Percentiles rank a stretch among this genome's conserved stretches.
phyloP scores from a whole-genome alignment of 1,139 yeast genomes.

The Yamadazyma spencermartinsiae region DNA sequence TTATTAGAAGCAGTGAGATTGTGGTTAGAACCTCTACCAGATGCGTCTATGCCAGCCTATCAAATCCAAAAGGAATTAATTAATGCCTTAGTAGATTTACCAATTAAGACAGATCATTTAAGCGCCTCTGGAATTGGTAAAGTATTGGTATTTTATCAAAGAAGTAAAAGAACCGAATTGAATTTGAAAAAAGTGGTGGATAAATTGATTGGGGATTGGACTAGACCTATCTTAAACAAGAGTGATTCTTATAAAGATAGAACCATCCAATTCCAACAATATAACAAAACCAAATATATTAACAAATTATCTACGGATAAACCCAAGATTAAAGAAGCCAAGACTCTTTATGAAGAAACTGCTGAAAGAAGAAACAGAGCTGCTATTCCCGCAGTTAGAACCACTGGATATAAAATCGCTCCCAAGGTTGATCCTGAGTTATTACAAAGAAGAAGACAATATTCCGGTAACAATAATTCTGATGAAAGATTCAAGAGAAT shows the following conservation, averaged over 20 bases:
- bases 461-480: constrained; percentile 49
- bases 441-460: constrained; percentile 32
- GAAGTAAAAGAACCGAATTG: constrained; percentile 87
- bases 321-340: constrained; percentile 38
- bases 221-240: constrained; percentile 95
- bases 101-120: constrained; percentile 92
- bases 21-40: constrained; percentile 98
- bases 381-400: constrained; percentile 87
- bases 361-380: constrained; percentile 95
- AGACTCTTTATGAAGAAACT: constrained; percentile 78
- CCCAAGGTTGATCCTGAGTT: constrained; percentile 65
- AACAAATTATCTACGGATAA: constrained; percentile 46
- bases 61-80: constrained; percentile 91
- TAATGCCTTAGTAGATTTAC: constrained; percentile 69
- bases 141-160: constrained; percentile 89
- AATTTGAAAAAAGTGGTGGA: constrained; percentile 86
- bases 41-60: constrained; percentile 94
- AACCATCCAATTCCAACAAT: constrained; percentile 67
- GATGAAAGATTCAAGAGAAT: constrained; percentile 82
- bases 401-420: constrained; percentile 87
- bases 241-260: constrained; percentile 94
- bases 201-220: constrained; percentile 93
- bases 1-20: constrained; percentile 88
- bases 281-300: constrained; percentile 59
- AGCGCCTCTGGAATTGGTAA: constrained; percentile 95